These are phyloP conservation scores for Aureobasidium pullulans DNA, from an alignment of 2,329 filamentous ascomycete genomes.

Conservation along the genomic window DNA sequence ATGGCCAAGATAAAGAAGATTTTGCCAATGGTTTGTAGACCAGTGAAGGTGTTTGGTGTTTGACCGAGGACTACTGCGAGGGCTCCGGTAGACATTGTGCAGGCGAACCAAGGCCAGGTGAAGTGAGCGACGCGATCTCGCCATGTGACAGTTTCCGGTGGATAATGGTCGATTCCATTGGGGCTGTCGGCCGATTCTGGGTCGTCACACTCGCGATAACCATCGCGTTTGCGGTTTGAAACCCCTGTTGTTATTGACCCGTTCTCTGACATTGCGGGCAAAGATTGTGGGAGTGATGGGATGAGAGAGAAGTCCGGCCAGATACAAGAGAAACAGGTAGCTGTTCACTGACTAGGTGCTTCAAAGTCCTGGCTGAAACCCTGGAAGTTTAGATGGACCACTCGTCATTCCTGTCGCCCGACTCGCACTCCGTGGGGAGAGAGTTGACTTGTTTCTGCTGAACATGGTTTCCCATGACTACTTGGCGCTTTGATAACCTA, in stretches of 20 bases:
- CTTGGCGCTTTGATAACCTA: neutral
- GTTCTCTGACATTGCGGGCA: neutral
- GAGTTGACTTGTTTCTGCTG: neutral
- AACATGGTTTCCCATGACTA: neutral
- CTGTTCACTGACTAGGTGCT: neutral
- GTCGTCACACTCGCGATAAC: neutral
- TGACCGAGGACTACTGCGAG: conserved; percentile 58
- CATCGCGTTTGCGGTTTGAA: neutral
- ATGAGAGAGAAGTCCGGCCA: neutral
- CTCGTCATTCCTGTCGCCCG: conserved; percentile 6
- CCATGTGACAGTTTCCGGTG: neutral
- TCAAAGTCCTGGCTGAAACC: neutral
- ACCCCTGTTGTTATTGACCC: neutral
- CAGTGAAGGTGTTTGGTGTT: conserved; percentile 56
- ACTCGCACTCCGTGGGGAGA: neutral
- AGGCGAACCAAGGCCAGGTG: conserved; percentile 59
- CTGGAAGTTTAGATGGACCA: neutral
- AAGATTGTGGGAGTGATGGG: neutral
- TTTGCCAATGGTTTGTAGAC: conserved; percentile 56
- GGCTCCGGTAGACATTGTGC: conserved; percentile 68
- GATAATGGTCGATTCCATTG: neutral
- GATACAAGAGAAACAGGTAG: neutral
- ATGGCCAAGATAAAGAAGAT: conserved; percentile 63
- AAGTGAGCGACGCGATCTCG: conserved; percentile 12
- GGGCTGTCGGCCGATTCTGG: neutral